Base-by-base conservation (phyloP, 345 rosid genomes). In the Eutrema yunnanense region DNA sequence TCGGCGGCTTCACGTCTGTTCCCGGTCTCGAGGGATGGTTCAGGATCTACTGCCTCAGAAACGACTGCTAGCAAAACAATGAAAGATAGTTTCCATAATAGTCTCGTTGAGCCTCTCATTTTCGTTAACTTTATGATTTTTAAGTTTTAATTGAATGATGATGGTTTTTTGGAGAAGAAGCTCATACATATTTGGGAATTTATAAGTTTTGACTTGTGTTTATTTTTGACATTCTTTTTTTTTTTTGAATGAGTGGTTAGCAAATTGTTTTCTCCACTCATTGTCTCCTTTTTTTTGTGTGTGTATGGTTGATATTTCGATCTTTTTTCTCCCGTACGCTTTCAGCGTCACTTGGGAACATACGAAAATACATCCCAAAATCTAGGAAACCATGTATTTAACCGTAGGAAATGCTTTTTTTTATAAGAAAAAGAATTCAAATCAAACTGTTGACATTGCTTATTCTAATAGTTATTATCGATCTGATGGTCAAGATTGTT, bases 51-150 rank as follows among this genome's bases (percentile, higher is more conserved):
- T 61, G 50, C 44, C 26, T 22, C 26, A 62, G 27, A 2, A 62
- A 30, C 14, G n/a, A 34, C 48, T 61, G 50, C 44, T 22, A 75
- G 32, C 30, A 69, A 48, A 47, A 73, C 59, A 8, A 75, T 51
- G 64, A 75, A 13, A 3, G 44, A 75, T 19, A 75, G 29, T 69
- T 43, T 55, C 65, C 79, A 75, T 46, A 75, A 19, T 29, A 44
- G 65, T 62, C 30, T 62, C 13, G 2, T 75, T 62, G 70, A 69
- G 9, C 30, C 59, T 75, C 49, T 62, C 79, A 75, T 75, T 69
- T 67, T 67, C 1, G 5, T 19, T 22, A 3, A 19, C 3, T 29
- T 49, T 41, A 53, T 55, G 30, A 6, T 72, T 32, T 72, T 26
- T 50, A 9, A 53, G 37, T 26, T 63, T 53, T 10, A 6, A 29